Evolutionary conservation across 2,329 filamentous ascomycete species (phyloP).

Genomic region (Fusarium odoratissimum): DNA sequence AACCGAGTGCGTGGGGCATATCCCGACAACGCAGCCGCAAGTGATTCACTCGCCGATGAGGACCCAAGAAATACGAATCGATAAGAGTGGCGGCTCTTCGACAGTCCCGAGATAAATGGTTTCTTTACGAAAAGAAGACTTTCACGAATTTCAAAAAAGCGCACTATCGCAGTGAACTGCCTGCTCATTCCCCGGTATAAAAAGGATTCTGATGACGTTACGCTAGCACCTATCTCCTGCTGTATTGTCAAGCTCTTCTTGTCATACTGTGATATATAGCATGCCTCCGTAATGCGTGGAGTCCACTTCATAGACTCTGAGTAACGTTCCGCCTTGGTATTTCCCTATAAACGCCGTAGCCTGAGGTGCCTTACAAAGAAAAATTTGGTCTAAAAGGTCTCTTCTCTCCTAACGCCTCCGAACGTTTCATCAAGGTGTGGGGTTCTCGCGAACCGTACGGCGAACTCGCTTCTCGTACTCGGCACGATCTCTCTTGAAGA

Average conservation of each 20-base stretch:
- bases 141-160: constrained; percentile 6
- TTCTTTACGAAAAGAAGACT: not conserved
- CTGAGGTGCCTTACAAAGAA: constrained; percentile 38
- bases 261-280: constrained; percentile 28
- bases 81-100: constrained; percentile 3
- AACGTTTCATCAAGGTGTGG: constrained; percentile 68
- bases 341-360: constrained; percentile 48
- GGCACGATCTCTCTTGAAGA: constrained; percentile 88
- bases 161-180: constrained; percentile 1
- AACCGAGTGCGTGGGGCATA: constrained; percentile 25
- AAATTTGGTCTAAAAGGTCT: constrained; percentile 28
- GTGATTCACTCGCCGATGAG: constrained; percentile 31
- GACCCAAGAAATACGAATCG: constrained; percentile 1
- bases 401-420: not conserved
- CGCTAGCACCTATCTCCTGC: constrained; percentile 3
- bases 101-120: not conserved
- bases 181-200: constrained; percentile 1
- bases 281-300: constrained; percentile 5
- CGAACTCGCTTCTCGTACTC: constrained; percentile 92
- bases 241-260: constrained; percentile 21
- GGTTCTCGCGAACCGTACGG: constrained; percentile 90
- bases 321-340: constrained; percentile 47
- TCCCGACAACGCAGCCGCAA: constrained; percentile 34
- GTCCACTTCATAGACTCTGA: constrained; percentile 18
- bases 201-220: not conserved